Conservation (phyloP, 192 early-diverging fungal genomes). For the Gamsiella multidivaricata region DNA sequence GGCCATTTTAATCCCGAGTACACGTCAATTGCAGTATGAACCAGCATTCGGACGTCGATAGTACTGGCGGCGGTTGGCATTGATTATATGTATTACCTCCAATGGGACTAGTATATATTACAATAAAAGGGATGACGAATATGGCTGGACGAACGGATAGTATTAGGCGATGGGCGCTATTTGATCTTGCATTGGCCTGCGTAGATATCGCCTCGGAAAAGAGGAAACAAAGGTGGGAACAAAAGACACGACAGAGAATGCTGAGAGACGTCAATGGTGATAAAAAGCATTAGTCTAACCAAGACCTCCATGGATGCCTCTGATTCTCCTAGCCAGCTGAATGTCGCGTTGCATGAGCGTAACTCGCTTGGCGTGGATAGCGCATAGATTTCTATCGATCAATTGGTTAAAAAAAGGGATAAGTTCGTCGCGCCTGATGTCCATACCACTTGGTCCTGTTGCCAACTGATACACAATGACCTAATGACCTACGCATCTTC, state of each 20-base stretch:
- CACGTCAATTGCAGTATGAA: no score
- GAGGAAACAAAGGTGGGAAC: neutral
- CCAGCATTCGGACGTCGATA: no score
- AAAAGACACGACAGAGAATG: no score
- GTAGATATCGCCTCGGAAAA: neutral
- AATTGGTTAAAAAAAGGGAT: neutral
- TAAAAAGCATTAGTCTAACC: constrained; percentile 33
- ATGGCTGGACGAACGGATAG: no score
- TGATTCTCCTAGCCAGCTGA: constrained; percentile 88
- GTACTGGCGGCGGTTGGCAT: no score
- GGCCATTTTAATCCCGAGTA: no score
- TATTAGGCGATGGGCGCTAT: neutral
- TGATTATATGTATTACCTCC: no score
- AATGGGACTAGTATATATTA: no score
- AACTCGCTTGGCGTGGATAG: constrained; percentile 94
- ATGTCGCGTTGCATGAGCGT: constrained; percentile 95
- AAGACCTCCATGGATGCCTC: constrained; percentile 85
- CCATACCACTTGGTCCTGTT: neutral
- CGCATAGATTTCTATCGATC: constrained; percentile 80
- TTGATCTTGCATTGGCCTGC: neutral
- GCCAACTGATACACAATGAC: no score
- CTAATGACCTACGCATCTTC: constrained; percentile 90
- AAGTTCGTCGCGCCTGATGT: no score
- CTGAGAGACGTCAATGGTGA: no score
- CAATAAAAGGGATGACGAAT: no score